Conservation (phyloP, 495 filamentous ascomycete genomes). For the Xylaria longipes region DNA sequence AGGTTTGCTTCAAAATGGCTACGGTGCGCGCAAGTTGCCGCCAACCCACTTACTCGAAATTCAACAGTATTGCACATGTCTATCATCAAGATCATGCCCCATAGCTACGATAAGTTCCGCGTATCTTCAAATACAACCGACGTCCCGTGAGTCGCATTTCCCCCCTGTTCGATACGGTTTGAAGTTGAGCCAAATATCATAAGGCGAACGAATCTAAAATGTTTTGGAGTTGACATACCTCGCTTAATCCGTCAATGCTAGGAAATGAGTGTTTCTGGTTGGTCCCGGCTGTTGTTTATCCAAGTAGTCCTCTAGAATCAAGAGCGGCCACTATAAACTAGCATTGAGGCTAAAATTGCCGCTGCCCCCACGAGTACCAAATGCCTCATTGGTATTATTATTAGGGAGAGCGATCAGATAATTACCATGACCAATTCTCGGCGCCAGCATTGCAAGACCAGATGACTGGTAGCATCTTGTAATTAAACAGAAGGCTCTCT, state of each 20-base stretch:
- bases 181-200: not conserved
- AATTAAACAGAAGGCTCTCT: not conserved
- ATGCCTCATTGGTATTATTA: not conserved
- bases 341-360: not conserved
- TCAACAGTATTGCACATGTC: not conserved
- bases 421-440: not conserved
- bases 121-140: not conserved
- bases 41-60: not conserved
- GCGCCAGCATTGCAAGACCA: no score
- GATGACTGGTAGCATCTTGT: not conserved
- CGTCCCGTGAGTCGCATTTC: not conserved
- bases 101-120: not conserved
- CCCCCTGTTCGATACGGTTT: not conserved
- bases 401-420: not conserved
- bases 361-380: not conserved
- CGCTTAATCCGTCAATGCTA: not conserved
- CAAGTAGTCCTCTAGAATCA: not conserved
- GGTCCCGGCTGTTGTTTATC: not conserved
- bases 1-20: not conserved
- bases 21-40: not conserved
- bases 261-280: not conserved
- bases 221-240: not conserved
- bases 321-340: not conserved
- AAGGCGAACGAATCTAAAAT: not conserved
- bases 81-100: not conserved